Evolutionary conservation across 2,329 filamentous ascomycete genomes (phyloP).

Genomic region (Sclerotinia borealis): DNA sequence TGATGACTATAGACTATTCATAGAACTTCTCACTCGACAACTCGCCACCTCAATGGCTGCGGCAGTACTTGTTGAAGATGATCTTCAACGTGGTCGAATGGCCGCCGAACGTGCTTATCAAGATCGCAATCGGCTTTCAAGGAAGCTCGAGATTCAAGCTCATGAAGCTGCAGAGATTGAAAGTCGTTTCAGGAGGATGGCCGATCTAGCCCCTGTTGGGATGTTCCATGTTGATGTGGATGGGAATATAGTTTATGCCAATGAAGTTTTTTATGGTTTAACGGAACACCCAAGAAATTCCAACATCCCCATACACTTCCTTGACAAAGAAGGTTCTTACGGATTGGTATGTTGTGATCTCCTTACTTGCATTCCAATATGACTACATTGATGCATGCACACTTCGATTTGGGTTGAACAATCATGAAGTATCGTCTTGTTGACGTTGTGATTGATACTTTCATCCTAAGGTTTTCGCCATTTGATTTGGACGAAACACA

Average conservation of each 20-base stretch:
- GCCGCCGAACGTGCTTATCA: slow-evolving; percentile 69
- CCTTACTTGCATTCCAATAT: background rate
- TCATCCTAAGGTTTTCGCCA: background rate
- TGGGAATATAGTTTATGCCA: slow-evolving; percentile 64
- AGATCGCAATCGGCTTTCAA: slow-evolving; percentile 66
- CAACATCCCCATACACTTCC: background rate
- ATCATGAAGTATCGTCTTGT: background rate
- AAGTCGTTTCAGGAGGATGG: slow-evolving; percentile 62
- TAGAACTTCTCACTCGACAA: slow-evolving; percentile 68
- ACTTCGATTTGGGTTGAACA: background rate
- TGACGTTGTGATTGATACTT: background rate
- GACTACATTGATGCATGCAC: background rate
- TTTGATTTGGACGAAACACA: background rate
- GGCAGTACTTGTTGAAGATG: slow-evolving; percentile 76
- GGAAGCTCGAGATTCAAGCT: slow-evolving; percentile 54
- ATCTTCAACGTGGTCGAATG: slow-evolving; percentile 67
- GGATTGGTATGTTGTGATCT: background rate
- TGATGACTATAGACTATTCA: slow-evolving; percentile 72
- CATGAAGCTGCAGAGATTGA: slow-evolving; percentile 46
- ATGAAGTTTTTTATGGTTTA: slow-evolving; percentile 53
- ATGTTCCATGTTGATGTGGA: slow-evolving; percentile 63
- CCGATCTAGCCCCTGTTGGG: slow-evolving; percentile 67
- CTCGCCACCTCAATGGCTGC: slow-evolving; percentile 75
- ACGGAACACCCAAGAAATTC: slow-evolving; percentile 5
- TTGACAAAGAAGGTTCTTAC: too few relatives aligned